Percentiles rank a stretch among this genome's conserved stretches.
phyloP scores from a whole-genome alignment of 1,284 basidiomycete genomes.

The Meira nashicola region DNA sequence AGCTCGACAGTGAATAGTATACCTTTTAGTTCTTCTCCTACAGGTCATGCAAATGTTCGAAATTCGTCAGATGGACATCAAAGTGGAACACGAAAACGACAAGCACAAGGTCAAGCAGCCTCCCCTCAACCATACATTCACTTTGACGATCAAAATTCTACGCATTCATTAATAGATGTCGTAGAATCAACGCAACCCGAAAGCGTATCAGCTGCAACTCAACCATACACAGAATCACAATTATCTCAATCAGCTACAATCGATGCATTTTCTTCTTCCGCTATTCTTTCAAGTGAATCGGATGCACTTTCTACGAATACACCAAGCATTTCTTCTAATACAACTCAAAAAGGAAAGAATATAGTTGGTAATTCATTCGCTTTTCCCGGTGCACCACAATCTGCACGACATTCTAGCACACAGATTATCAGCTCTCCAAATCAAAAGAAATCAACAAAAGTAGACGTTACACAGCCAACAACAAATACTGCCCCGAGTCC shows the following conservation, averaged over 20 bases:
- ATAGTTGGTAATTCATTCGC: too few relatives aligned
- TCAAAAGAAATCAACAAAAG: not conserved
- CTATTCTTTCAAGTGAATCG: not conserved
- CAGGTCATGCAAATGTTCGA: too few relatives aligned
- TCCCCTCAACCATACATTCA: slow-evolving; percentile 1
- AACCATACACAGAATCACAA: not conserved
- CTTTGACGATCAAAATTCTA: not conserved
- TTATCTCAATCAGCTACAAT: not conserved
- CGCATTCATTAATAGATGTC: not conserved
- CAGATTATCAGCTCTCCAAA: too few relatives aligned
- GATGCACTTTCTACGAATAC: not conserved
- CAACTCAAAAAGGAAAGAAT: too few relatives aligned
- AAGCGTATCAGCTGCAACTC: not conserved
- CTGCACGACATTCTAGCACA: too few relatives aligned
- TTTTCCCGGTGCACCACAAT: too few relatives aligned
- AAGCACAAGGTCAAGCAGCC: not conserved
- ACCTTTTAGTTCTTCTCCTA: too few relatives aligned
- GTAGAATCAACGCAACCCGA: not conserved
- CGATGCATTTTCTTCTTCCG: too few relatives aligned
- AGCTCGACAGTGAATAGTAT: too few relatives aligned
- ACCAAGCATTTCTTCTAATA: not conserved
- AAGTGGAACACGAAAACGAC: not conserved
- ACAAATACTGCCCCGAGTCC: not conserved
- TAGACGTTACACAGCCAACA: not conserved
- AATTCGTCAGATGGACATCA: not conserved